These are phyloP conservation scores for Lachnellula cervina DNA, from an alignment of 2,329 filamentous ascomycete genomes.

Conservation along the genomic window DNA sequence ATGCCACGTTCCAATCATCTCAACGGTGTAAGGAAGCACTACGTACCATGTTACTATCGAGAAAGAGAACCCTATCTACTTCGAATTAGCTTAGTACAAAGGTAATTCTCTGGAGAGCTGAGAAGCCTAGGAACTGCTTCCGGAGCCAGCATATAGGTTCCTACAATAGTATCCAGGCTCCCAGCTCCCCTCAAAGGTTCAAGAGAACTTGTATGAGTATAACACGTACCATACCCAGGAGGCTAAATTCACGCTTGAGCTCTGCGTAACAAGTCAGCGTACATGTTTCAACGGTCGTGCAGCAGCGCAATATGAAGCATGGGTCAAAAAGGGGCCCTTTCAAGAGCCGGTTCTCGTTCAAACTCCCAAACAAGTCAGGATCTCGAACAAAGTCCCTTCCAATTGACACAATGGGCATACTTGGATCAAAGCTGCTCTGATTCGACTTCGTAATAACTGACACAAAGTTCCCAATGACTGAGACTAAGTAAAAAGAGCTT, in stretches of 20 bases:
- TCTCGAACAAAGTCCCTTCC: neutral
- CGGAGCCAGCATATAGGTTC: no score
- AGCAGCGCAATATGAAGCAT: neutral
- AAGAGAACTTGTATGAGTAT: no score
- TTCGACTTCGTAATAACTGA: neutral
- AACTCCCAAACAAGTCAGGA: neutral
- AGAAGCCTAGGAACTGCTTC: no score
- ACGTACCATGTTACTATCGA: conserved; percentile 49
- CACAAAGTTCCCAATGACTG: neutral
- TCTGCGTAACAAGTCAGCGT: conserved; percentile 33
- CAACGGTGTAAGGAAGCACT: neutral
- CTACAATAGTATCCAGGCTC: no score
- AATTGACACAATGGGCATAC: neutral
- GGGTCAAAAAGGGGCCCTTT: neutral
- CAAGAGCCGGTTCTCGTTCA: neutral
- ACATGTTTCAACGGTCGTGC: neutral
- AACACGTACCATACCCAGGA: conserved; percentile 44
- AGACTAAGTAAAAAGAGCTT: conserved; percentile 2
- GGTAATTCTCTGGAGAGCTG: no score
- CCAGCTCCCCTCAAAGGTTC: no score
- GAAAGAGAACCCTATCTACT: conserved; percentile 49
- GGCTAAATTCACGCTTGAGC: conserved; percentile 50
- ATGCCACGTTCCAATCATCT: conserved; percentile 5
- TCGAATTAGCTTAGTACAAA: no score
- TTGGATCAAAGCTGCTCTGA: neutral